Percentiles rank a stretch among this genome's conserved stretches.
These are phyloP conservation scores for Hysterangium stoloniferum DNA, from an alignment of 768 basidiomycete genomes.

Conservation along the genomic window DNA sequence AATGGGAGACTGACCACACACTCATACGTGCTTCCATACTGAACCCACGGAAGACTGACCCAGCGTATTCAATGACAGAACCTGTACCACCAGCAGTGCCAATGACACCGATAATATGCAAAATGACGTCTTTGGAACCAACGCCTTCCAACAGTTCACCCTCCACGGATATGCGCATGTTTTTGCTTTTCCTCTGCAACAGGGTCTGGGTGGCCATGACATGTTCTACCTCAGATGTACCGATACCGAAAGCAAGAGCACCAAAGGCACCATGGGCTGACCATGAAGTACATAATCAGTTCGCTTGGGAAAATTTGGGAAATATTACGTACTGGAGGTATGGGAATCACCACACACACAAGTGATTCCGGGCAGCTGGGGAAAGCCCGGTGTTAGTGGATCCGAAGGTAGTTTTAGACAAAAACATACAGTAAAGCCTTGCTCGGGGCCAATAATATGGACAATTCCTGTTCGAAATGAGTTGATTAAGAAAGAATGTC, in stretches of 20 bases:
- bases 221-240: conserved; percentile 91
- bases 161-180: conserved; percentile 87
- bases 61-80: conserved; percentile 86
- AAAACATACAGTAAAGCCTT: conserved; percentile 71
- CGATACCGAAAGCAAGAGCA: conserved; percentile 88
- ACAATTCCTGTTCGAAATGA: conserved; percentile 53
- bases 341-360: conserved; percentile 92
- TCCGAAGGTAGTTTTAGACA: not conserved
- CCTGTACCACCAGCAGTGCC: conserved; percentile 93
- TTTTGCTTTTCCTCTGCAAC: conserved; percentile 80
- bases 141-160: conserved; percentile 76
- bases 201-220: conserved; percentile 90
- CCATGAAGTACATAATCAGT: not conserved
- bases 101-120: conserved; percentile 85
- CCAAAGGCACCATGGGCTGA: conserved; percentile 88
- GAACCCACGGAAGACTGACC: conserved; percentile 77
- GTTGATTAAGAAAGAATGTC: not conserved
- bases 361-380: conserved; percentile 64
- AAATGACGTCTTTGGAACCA: conserved; percentile 82
- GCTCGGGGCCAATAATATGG: conserved; percentile 88
- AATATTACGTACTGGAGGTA: conserved; percentile 63
- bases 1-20: conserved; percentile 25
- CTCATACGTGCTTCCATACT: conserved; percentile 91
- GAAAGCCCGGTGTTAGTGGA: conserved; percentile 6
- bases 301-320: not conserved